Base-by-base conservation (phyloP, 495 filamentous ascomycete genomes). In the Haplographium delicatum region DNA sequence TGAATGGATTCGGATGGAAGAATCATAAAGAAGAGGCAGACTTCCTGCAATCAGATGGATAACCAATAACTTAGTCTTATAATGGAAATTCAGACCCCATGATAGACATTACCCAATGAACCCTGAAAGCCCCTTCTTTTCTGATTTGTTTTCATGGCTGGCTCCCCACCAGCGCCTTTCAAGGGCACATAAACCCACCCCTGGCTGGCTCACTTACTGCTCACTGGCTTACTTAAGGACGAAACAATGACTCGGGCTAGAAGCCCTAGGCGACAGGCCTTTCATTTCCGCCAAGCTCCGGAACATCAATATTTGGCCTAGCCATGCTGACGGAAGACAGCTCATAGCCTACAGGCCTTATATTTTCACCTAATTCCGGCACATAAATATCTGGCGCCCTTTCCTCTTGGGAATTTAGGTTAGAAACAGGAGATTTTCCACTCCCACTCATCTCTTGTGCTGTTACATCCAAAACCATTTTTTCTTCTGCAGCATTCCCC, bases 291-390 rank as follows among this genome's bases (percentile, higher is more conserved):
- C 35, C 35, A 39, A 39, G 35, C 16, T 39, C 35, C 7, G 35
- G 35, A 39, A 39, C 18, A 39, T 39, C 35, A 39, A 39, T 39
- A 39, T 39, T 39, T 39, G 35, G 35, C 35, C 35, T 18, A 39
- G 35, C 35, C 35, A 39, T 39, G 35, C 35, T 39, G 35, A 7
- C 35, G 35, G 35, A 39, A 39, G 5, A 7, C 35, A 39, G 35
- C 35, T 39, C 35, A 39, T 39, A 39, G 35, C 35, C 35, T 39
- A 39, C 35, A 39, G 35, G 35, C 35, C 35, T 39, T 39, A 18
- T 39, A 39, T 39, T 39, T 39, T 39, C 35, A 39, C 35, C 35
- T 39, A 39, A 39, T 39, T 39, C 35, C 35, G 35, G 16, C 35
- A 39, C 35, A 39, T 39, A 39, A 18, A 39, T 39, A 39, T 39